phyloP scores from a whole-genome alignment of 2,329 filamentous ascomycete species.

The Apiospora rasikravindrae region DNA sequence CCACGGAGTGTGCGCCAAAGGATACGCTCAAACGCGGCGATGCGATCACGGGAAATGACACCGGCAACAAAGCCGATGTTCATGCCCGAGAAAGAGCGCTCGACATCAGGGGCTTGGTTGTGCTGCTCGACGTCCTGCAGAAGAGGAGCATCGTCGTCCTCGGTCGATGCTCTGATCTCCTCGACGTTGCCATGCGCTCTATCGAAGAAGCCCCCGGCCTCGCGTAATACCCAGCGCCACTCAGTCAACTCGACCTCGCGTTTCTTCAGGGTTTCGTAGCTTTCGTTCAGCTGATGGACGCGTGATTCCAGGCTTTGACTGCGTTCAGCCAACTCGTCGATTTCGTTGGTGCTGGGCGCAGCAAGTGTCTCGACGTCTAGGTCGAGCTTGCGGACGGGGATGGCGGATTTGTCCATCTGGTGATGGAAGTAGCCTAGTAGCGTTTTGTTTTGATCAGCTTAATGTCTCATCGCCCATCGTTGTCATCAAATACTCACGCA shows the following conservation, averaged over 20 bases:
- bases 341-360: conserved; percentile 89
- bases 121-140: conserved; percentile 92
- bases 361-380: conserved; percentile 88
- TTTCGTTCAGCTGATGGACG: conserved; percentile 90
- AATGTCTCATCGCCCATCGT: conserved; percentile 13
- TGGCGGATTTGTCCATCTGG: conserved; percentile 93
- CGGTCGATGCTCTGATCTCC: conserved; percentile 89
- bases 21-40: conserved; percentile 95
- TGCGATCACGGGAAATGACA: conserved; percentile 90
- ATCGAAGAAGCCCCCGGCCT: conserved; percentile 97
- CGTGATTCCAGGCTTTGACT: conserved; percentile 92
- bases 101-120: conserved; percentile 67
- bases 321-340: conserved; percentile 92
- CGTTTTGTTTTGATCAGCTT: conserved; percentile 36
- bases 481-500: conserved; percentile 68
- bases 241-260: conserved; percentile 95
- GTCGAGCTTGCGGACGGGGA: conserved; percentile 86
- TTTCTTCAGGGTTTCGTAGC: conserved; percentile 98
- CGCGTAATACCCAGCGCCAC: conserved; percentile 96
- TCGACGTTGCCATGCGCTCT: conserved; percentile 95
- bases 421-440: conserved; percentile 83
- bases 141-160: conserved; percentile 90
- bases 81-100: conserved; percentile 93
- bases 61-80: conserved; percentile 98
- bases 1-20: conserved; percentile 96